Evolutionary conservation across 2,329 filamentous ascomycete species (phyloP), one percentile per base, ranked within the genome.

Genomic region (Colletotrichum abscissum): DNA sequence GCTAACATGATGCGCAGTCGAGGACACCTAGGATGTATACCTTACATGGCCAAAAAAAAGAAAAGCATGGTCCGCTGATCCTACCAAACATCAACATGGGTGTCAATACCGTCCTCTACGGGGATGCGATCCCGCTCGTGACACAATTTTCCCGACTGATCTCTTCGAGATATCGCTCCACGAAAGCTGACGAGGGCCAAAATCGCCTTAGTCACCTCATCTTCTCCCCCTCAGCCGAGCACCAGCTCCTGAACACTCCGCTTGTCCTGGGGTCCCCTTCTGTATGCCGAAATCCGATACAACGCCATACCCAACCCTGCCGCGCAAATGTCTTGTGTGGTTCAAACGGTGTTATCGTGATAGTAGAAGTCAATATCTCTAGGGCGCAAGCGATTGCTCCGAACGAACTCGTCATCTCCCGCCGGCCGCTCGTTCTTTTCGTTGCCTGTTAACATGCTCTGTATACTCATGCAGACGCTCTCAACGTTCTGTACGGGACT

Each of bases 361-460:
- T 98, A 99, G 76, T 95, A 91, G 80, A 98, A 99, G 78, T 93
- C 92, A 75, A 99, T 97, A 82, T 99, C 95, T 77, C 93, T 90
- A 58, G 96, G 95, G 52, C 96, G 88, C 76, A 92, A 89, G 30
- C 90, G 91, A 80, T 98, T 98, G 74, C 90, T 91, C 67, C 90
- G 88, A 30, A 98, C 95, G 79, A 99, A 98, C 12, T 97, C 93
- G 69, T 93, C 94, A 79, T 99, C 95, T 4, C 96, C 97, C 0
- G 93, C 93, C 0, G 97, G 97, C 42, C 97, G 89, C 84, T 98
- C 95, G 79, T 96, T 93, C 84, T 95, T 96, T 12, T 91, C 93
- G 82, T 99, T 99, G 74, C 96, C 95, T 1, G 97, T 98, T 80
- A 99, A 84, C 97, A 99, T 99, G 85, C 95, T 98, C 84, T 99